Evolutionary conservation across 2,329 filamentous ascomycete genomes (phyloP), one percentile per base, ranked within the genome.

Genomic region (Arthrobotrys sinensis): DNA sequence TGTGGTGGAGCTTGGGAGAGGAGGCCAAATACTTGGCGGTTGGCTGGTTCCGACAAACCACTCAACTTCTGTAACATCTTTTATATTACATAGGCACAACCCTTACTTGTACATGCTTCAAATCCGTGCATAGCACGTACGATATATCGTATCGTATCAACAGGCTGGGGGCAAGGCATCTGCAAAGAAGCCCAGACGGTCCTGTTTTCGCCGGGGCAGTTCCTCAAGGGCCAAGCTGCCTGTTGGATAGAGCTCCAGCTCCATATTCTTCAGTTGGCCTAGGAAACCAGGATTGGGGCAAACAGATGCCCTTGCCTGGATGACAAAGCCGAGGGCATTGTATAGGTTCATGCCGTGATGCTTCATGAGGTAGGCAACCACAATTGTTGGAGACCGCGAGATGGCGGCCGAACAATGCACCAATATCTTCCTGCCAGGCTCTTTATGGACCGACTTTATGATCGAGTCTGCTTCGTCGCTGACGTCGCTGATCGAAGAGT

Each of bases 361-460:
- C 24, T 57, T 72, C 48, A 65, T 57, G 7, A 72, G 46, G 19
- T 72, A 57, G 10, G 68, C 68, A 28, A 53, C 57, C 16, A 72
- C 60, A 5, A 65, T 7, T 11, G 57, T 40, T n/a, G 68, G 57
- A 34, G 68, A 64, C 28, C 68, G 68, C 34, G 68, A 65, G 14
- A 72, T 48, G 14, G 68, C 68, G 10, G 68, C 68, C n/a, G 46
- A 64, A 38, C 57, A 72, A 11, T 64, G 68, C 14, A 64, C 34
- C 5, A 53, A 32, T 34, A 64, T 55, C 8, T 40, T 64, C 28
- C 32, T 45, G 11, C n/a, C 32, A 16, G 45, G 16, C 6, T 7
- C 40, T 72, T 24, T 32, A 16, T 24, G 43, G 3, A 36, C 66
- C 4, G 46, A 12, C 12, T 48, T 38, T n/a, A 60, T 62, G 12